phyloP scores from a whole-genome alignment of 176 grass and related monocot species.

The Saccharum officinarum region DNA sequence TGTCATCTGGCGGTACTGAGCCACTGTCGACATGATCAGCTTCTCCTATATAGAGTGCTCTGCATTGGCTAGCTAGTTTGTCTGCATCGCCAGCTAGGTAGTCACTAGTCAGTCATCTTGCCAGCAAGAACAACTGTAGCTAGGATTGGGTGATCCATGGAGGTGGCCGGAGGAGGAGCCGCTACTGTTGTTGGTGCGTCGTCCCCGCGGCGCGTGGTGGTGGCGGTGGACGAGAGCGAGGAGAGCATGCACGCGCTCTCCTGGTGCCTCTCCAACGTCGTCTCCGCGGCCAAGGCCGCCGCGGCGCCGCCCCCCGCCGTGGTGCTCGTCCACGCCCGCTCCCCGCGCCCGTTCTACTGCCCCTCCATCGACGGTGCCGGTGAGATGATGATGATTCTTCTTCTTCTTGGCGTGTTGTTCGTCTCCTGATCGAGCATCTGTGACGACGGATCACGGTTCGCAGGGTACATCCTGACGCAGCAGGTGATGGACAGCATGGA shows the following conservation, averaged over 20 bases:
- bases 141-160: background rate
- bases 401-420: no score
- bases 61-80: no score
- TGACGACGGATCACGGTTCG: no score
- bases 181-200: background rate
- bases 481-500: constrained; percentile 40
- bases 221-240: constrained; percentile 55
- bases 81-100: no score
- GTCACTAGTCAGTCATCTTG: no score
- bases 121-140: no score
- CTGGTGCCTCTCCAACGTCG: constrained; percentile 56
- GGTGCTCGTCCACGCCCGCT: constrained; percentile 46
- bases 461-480: constrained; percentile 33
- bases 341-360: constrained; percentile 11
- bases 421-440: no score
- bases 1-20: no score
- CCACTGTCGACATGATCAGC: no score
- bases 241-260: constrained; percentile 54
- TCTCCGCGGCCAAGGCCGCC: background rate
- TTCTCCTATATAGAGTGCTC: no score
- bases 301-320: background rate
- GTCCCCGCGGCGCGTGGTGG: constrained; percentile 34
- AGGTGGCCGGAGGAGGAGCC: background rate
- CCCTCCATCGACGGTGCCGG: constrained; percentile 26
- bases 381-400: background rate